These are phyloP conservation scores for Schrenkiella parvula DNA, from an alignment of 345 rosid genomes.

Conservation along the genomic window DNA sequence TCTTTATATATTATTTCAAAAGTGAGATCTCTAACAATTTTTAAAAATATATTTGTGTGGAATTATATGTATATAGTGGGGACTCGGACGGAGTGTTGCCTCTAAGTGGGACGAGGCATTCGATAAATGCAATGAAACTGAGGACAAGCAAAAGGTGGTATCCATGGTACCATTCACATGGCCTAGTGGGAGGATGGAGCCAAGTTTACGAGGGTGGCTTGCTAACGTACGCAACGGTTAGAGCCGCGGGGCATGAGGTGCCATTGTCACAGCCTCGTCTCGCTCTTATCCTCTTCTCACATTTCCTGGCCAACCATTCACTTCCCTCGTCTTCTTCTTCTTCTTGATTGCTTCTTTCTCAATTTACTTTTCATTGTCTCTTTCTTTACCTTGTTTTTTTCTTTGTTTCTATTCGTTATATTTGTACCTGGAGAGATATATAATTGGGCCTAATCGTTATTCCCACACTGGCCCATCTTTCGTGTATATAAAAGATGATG, in stretches of 20 bases:
- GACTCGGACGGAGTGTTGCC: slow-evolving; percentile 91
- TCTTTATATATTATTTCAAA: neutral
- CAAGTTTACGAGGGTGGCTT: slow-evolving; percentile 51
- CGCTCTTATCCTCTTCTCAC: slow-evolving; percentile 47
- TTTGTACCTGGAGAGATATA: neutral
- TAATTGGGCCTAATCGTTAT: neutral
- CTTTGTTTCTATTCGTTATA: neutral
- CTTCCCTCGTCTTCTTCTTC: slow-evolving; percentile 30
- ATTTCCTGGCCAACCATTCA: slow-evolving; percentile 30
- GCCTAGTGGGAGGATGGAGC: slow-evolving; percentile 90
- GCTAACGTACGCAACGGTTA: slow-evolving; percentile 55
- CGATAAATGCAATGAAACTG: slow-evolving; percentile 74
- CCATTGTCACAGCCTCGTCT: slow-evolving; percentile 54
- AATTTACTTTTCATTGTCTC: neutral
- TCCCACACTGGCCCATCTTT: neutral
- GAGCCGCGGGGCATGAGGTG: slow-evolving; percentile 73
- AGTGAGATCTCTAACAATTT: neutral
- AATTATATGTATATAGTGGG: slow-evolving; percentile 51
- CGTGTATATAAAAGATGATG: neutral
- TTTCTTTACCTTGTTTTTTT: neutral
- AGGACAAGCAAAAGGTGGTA: slow-evolving; percentile 70
- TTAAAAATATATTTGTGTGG: neutral
- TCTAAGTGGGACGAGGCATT: slow-evolving; percentile 82
- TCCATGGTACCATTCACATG: slow-evolving; percentile 65
- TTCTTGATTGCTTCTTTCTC: neutral